Base-by-base conservation (phyloP, 345 rosid species). In the Eucalyptus marginata region DNA sequence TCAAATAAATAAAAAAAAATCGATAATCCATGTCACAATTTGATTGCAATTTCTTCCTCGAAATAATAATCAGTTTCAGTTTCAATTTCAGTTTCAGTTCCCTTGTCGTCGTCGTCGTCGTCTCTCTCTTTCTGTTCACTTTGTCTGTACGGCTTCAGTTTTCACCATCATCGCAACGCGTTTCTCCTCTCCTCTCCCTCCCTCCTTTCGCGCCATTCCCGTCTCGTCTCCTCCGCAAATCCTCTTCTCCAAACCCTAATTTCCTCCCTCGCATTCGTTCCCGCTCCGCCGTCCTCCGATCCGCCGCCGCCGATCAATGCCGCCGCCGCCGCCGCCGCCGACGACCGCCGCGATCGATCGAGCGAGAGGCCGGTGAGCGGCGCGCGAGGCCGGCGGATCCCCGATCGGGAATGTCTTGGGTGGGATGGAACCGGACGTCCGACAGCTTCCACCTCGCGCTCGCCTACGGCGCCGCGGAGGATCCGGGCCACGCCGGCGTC, bases 351-450 rank as follows among this genome's bases (percentile, higher is more conserved):
- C 91, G 93, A 91, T 94, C 62, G 62, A 24, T 51, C 59, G 89
- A 90, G 12, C 5, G 46, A 29, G 43, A 29, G 44, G 83, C 58
- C 47, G 89, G 85, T 17, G 83, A 52, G 58, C 86, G 58, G 83
- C 91, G 93, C 25, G 58, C 58, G 36, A 40, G 36, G 20, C 59
- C 83, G 66, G 79, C 50, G 44, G 25, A 71, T 33, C 58, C n/a
- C 47, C 84, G 84, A 76, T 76, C 47, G 47, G 47, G 92, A 93
- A 98, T 98, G 99, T 98, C 99, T 80, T 97, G 99, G 99, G 99
- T 97, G 87, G 99, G 99, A 56, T 98, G 99, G 99, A 97, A 97
- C 91, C 92, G 99, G 87, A 93, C 99, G 11, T 94, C 95, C 91
- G 99, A 98, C 93, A 91, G 90, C 91, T 96, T 97, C 94, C 98